Conservation (phyloP, 352 stramenopile species). For the Plasmopara halstedii region DNA sequence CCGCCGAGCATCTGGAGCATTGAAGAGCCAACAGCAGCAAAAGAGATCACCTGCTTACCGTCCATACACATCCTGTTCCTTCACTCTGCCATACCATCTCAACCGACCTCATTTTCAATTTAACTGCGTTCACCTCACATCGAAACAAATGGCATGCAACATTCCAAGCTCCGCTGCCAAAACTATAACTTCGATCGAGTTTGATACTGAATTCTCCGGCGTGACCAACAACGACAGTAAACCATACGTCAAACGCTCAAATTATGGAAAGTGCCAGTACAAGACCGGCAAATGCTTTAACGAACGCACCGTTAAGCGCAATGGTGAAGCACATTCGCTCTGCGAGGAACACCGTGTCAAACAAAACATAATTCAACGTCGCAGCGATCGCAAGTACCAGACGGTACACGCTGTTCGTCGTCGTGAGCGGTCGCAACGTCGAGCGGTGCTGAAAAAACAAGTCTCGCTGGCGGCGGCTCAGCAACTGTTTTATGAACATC, state of each 20-base stretch:
- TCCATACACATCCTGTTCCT: constrained; percentile 4
- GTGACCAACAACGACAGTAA: background rate
- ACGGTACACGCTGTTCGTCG: constrained; percentile 75
- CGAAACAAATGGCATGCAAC: constrained; percentile 25
- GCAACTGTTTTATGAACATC: constrained; percentile 73
- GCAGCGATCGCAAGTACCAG: constrained; percentile 80
- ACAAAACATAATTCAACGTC: constrained; percentile 79
- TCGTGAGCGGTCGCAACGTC: constrained; percentile 70
- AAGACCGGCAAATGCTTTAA: constrained; percentile 87
- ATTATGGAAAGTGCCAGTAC: constrained; percentile 82
- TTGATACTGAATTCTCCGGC: background rate
- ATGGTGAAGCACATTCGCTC: constrained; percentile 69
- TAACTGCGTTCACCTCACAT: constrained; percentile 17
- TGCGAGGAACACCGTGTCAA: constrained; percentile 82
- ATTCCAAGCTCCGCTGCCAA: background rate
- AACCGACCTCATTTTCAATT: constrained; percentile 13
- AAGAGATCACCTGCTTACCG: constrained; percentile 7
- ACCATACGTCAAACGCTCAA: background rate
- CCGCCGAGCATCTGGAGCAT: constrained; percentile 3
- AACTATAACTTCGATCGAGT: background rate
- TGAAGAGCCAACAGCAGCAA: constrained; percentile 24
- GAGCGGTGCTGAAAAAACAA: constrained; percentile 75
- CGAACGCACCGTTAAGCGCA: constrained; percentile 78
- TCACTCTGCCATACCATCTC: constrained; percentile 2
- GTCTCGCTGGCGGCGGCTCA: constrained; percentile 72